Evolutionary conservation across 2,329 filamentous ascomycete species (phyloP), one percentile per base, ranked within the genome.

Genomic region (Amauroascus verrucosus): DNA sequence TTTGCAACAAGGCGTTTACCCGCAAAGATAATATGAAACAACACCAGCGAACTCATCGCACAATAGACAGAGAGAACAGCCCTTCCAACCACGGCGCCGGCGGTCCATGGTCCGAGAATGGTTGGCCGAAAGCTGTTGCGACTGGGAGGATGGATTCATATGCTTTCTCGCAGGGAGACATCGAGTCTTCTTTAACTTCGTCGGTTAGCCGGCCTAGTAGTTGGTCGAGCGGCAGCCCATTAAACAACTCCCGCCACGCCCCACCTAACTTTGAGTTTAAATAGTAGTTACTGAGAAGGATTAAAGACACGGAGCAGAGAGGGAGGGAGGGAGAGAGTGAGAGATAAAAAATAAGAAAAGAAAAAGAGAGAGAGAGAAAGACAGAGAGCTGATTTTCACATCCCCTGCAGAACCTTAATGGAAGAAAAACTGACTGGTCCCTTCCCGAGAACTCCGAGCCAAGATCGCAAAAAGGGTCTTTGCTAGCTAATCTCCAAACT

Each of bases 11-110:
- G 66, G 80, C 80, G 11, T 84, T 84, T 63, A 83, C 81, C 11
- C 77, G 81, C 58, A 84, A 84, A 62, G 81, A 84, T 69, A 84
- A 84, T 66, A 84, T 84, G 81, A 82, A 84, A 66, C 81, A 84
- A 65, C 81, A 84, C 60, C 79, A 80, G 41, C 73, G 81, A 33
- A 84, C 81, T 0, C 81, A 84, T 63, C 66, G 69, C 33, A 65
- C 28, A 14, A 20, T 46, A 16, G 50, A 46, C 20, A 37, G 41
- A 45, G 50, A 52, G 6, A 37, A 13, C 28, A 51, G 26, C 28
- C 49, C 49, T 13, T 20, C 46, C 16, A 37, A 14, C 22, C 35
- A 32, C 11, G 16, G 28, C 26, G 16, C 28, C 11, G 16, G 28
- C 26, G 16, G 38, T 18, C 16, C 9, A 7, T 51, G 48, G 37